phyloP scores from a whole-genome alignment of 352 stramenopile genomes.

The Phytopythium kandeliae region DNA sequence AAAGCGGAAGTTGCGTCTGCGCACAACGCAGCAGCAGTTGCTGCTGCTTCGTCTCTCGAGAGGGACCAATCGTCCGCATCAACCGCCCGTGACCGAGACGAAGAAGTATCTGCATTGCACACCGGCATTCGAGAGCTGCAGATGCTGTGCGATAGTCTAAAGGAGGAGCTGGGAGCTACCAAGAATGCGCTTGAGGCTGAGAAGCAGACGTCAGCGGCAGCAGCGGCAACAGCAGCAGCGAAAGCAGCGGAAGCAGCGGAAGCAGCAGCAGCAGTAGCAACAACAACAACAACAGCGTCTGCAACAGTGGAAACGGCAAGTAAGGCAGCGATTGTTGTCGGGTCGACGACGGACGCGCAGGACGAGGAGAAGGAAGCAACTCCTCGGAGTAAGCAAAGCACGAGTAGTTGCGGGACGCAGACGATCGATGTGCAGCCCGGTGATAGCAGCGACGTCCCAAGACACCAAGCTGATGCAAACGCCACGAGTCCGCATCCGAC shows the following conservation, averaged over 20 bases:
- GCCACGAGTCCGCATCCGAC: too few species aligned
- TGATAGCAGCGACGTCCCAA: not conserved
- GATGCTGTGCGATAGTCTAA: not conserved
- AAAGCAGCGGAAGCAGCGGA: too few species aligned
- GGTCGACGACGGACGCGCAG: too few species aligned
- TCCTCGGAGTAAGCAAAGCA: not conserved
- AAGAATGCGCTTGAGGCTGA: not conserved
- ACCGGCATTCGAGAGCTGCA: not conserved
- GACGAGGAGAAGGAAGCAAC: not conserved
- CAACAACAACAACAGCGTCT: not conserved
- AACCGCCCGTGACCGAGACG: not conserved
- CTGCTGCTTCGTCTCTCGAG: not conserved
- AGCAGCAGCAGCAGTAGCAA: too few species aligned
- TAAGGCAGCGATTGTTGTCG: too few species aligned
- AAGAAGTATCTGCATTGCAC: not conserved
- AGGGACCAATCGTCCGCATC: not conserved
- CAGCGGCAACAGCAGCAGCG: not conserved
- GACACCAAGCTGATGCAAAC: not conserved
- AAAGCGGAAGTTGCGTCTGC: constrained; percentile 5
- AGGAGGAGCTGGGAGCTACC: constrained; percentile 1
- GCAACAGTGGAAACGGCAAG: too few species aligned
- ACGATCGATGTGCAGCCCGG: not conserved
- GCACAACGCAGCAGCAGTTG: not conserved
- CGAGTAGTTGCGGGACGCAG: constrained; percentile 1
- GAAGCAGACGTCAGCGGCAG: not conserved